Evolutionary conservation across 2,329 filamentous ascomycete genomes (phyloP).

Genomic region (Penicillium crustosum): DNA sequence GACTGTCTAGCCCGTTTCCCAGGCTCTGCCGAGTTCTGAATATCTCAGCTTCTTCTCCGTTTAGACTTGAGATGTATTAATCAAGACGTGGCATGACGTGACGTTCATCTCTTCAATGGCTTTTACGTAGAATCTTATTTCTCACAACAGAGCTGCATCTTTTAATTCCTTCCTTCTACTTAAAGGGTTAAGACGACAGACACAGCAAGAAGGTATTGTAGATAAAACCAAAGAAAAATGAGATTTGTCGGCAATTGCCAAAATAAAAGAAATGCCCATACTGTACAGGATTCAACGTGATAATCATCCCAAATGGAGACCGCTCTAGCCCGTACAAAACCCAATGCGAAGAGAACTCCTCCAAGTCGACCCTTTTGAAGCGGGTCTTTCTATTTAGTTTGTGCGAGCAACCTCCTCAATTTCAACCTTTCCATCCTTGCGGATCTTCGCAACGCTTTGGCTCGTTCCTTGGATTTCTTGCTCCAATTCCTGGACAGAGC

Average conservation of each 20-base stretch:
- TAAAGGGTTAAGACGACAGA: too few relatives aligned
- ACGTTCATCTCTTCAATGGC: too few relatives aligned
- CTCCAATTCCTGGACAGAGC: constrained; percentile 31
- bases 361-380: constrained; percentile 10
- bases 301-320: constrained; percentile 18
- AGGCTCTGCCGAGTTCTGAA: too few relatives aligned
- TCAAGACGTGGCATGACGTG: too few relatives aligned
- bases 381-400: constrained; percentile 19
- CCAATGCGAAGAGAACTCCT: constrained; percentile 15
- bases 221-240: constrained; percentile 2
- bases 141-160: too few relatives aligned
- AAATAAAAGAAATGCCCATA: constrained; percentile 22
- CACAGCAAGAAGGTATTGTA: too few relatives aligned
- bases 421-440: constrained; percentile 64
- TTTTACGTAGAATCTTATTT: too few relatives aligned
- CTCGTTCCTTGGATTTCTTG: constrained; percentile 33
- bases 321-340: constrained; percentile 19
- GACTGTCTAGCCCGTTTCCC: too few relatives aligned
- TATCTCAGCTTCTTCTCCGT: too few relatives aligned
- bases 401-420: constrained; percentile 49
- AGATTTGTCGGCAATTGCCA: constrained; percentile 15
- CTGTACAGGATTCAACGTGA: constrained; percentile 25
- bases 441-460: constrained; percentile 54
- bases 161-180: too few relatives aligned
- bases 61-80: too few relatives aligned